phyloP scores from a whole-genome alignment of 371 early-diverging fungal species.

The Lichtheimia ramosa region DNA sequence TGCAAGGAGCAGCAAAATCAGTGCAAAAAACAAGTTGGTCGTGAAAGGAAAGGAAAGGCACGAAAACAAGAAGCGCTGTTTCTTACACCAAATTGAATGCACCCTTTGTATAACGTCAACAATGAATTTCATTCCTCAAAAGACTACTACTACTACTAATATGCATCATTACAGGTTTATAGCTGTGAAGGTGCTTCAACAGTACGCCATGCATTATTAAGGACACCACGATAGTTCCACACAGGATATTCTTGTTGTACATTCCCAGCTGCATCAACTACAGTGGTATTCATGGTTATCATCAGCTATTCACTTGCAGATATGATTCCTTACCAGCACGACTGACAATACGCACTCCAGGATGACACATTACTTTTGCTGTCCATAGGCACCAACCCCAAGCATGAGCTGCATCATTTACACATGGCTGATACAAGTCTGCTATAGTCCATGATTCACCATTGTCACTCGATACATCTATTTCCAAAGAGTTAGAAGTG shows the following conservation, averaged over 20 bases:
- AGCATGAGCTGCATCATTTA: slow-evolving; percentile 23
- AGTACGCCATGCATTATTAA: slow-evolving; percentile 73
- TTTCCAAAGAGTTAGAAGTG: no score
- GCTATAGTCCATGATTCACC: slow-evolving; percentile 79
- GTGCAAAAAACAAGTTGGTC: neutral
- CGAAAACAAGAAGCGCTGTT: neutral
- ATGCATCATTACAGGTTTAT: no score
- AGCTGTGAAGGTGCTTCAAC: neutral
- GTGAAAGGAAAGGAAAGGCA: neutral
- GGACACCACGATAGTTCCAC: slow-evolving; percentile 87
- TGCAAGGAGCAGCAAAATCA: neutral
- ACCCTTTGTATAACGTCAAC: no score
- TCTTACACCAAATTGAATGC: no score
- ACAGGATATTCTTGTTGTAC: slow-evolving; percentile 76
- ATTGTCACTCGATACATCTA: slow-evolving; percentile 81
- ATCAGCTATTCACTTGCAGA: neutral
- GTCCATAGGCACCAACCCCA: slow-evolving; percentile 87
- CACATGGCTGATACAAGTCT: slow-evolving; percentile 40
- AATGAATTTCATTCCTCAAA: no score
- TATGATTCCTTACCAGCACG: slow-evolving; percentile 64
- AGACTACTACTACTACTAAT: no score
- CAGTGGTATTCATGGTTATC: neutral
- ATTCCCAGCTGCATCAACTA: slow-evolving; percentile 72
- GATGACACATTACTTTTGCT: slow-evolving; percentile 33
- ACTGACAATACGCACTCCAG: slow-evolving; percentile 52